Percentiles rank a stretch among this genome's conserved stretches.
Evolutionary conservation across 192 early-diverging fungal species (phyloP).

Genomic region (Coemansia sp.): DNA sequence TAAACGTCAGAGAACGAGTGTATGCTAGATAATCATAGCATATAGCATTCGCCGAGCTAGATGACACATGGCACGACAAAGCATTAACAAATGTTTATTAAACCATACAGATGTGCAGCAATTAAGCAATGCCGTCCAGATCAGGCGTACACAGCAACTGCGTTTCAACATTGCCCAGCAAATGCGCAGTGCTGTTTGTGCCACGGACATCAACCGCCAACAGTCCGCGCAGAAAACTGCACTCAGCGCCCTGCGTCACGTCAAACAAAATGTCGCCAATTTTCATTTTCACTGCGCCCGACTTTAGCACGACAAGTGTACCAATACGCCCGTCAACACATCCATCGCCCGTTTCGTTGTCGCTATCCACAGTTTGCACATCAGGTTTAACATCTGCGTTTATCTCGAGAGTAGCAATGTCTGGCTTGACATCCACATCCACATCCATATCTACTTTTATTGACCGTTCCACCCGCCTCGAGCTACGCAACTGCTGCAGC

Average conservation of each 20-base stretch:
- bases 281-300: constrained; percentile 33
- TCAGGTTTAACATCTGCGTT: no score
- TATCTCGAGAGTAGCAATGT: constrained; percentile 11
- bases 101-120: not conserved
- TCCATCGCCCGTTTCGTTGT: constrained; percentile 4
- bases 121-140: constrained; percentile 32
- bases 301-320: constrained; percentile 41
- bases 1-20: no score
- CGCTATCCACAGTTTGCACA: not conserved
- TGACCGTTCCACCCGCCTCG: constrained; percentile 6
- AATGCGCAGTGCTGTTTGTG: constrained; percentile 17
- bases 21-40: no score
- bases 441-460: constrained; percentile 11
- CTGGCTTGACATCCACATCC: constrained; percentile 42
- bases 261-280: constrained; percentile 49
- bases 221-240: constrained; percentile 45
- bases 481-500: constrained; percentile 7
- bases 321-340: constrained; percentile 41
- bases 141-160: constrained; percentile 47
- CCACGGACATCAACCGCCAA: constrained; percentile 29
- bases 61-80: no score
- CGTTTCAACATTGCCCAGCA: constrained; percentile 42
- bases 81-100: not conserved
- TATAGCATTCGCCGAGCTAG: no score
- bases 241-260: constrained; percentile 38